Evolutionary conservation across 768 basidiomycete genomes (phyloP).

Genomic region (Lanmaoa rubissima): DNA sequence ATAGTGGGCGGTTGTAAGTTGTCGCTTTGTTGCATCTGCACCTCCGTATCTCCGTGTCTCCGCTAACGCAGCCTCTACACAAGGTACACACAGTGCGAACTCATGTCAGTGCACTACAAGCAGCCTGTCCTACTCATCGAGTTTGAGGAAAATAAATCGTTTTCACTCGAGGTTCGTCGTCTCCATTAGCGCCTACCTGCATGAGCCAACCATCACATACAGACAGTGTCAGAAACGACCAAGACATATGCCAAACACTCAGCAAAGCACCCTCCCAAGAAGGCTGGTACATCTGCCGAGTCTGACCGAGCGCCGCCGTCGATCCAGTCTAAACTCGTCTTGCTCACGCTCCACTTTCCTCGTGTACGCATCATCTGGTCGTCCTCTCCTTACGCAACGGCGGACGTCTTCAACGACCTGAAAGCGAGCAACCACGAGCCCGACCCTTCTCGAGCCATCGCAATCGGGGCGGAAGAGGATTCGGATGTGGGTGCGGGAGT

Average conservation of each 20-base stretch:
- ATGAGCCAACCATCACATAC: background rate
- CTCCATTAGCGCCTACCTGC: background rate
- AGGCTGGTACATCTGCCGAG: conserved; percentile 24
- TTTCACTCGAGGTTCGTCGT: conserved; percentile 76
- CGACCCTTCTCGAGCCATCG: conserved; percentile 69
- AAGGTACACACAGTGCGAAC: conserved; percentile 95
- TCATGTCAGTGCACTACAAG: conserved; percentile 96
- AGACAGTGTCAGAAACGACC: conserved; percentile 59
- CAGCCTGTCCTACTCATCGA: conserved; percentile 91
- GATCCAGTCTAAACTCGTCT: conserved; percentile 89
- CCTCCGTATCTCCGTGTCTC: background rate
- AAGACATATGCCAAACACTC: conserved; percentile 68
- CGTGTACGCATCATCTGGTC: conserved; percentile 96
- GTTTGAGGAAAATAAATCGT: conserved; percentile 96
- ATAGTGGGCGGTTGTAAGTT: conserved; percentile 87
- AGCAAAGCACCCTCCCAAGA: conserved; percentile 54
- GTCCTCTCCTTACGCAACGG: conserved; percentile 88
- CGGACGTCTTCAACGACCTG: conserved; percentile 91
- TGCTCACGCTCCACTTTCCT: conserved; percentile 88
- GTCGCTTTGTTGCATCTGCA: background rate
- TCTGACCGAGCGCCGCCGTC: conserved; percentile 43
- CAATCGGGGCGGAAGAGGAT: conserved; percentile 79
- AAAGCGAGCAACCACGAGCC: conserved; percentile 82
- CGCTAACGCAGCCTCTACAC: background rate
- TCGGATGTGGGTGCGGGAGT: conserved; percentile 63